Base-by-base conservation (phyloP, 352 stramenopile genomes). In the Phytopythium litorale region DNA sequence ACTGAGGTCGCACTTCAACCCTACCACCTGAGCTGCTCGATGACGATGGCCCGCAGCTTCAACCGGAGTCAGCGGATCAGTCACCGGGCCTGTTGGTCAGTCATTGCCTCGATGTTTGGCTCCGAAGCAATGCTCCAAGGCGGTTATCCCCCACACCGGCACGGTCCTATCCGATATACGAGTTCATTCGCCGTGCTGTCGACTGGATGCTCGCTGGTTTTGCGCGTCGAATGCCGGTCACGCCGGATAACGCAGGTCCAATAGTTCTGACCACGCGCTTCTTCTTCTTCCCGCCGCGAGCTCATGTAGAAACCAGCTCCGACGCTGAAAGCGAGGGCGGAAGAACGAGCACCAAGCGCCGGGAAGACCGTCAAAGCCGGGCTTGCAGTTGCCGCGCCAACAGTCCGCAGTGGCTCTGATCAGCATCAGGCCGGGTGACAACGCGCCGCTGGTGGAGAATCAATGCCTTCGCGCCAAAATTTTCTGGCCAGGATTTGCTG, bases 1-100 rank as follows among this genome's bases (percentile, higher is more conserved):
- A 58, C 52, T 21, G 32, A n/a, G 7, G 25, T n/a, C 6, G 2
- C 18, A 58, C 52, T 58, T 58, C 52, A 58, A 58, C 52, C 52
- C 52, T 58, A 58, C 30, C 51, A 38, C 49, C 16, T 19, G 30
- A 40, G 32, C 52, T 15, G 21, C 32, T 58, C 28, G 28, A 56
- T 35, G 25, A 56, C 30, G 28, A 18, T 33, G 21, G 28, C 3
- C 16, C 42, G n/a, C 21, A 52, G 23, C 45, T 52, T 52, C 45
- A 52, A 52, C 23, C 11, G 18, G 21, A 21, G 21, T 52, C 45
- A 52, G 9, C 37, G 11, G 11, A 18, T 43, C 40, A 11, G 40
- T 21, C 40, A 46, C 40, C 40, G 18, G 19, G 40, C 35, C 7
- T 11, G 9, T 40, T 40, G 8, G 35, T 40, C 9, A 40, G 9